Evolutionary conservation across 805 yeast species (phyloP).

Genomic region (Myxozyma mucilagina): DNA sequence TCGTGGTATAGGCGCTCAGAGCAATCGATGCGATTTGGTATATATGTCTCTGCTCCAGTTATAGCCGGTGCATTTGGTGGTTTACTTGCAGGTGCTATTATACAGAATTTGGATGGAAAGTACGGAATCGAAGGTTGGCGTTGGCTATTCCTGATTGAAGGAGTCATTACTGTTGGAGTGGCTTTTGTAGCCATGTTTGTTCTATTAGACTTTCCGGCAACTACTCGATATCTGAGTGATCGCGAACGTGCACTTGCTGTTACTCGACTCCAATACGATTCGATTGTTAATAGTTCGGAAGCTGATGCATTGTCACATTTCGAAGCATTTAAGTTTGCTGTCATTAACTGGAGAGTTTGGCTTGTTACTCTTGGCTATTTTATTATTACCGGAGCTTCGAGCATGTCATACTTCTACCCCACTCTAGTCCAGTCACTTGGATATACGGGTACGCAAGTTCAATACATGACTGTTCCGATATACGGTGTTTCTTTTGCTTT

Average conservation of each 20-base stretch:
- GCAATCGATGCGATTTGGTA: conserved; percentile 58
- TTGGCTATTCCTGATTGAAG: conserved; percentile 54
- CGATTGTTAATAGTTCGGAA: background rate
- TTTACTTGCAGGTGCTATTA: conserved; percentile 59
- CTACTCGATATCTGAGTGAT: conserved; percentile 1
- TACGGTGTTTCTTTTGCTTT: conserved; percentile 50
- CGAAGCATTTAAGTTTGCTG: conserved; percentile 11
- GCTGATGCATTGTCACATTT: background rate
- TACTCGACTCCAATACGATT: conserved; percentile 18
- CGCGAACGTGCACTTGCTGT: conserved; percentile 16
- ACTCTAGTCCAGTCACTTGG: conserved; percentile 17
- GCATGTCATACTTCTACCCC: conserved; percentile 20
- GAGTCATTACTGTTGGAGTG: conserved; percentile 13
- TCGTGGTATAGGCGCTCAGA: conserved; percentile 58
- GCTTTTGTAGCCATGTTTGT: conserved; percentile 1
- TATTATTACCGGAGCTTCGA: conserved; percentile 10
- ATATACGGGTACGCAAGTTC: conserved; percentile 67
- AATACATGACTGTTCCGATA: conserved; percentile 79
- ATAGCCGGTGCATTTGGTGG: conserved; percentile 64
- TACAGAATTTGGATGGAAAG: conserved; percentile 49
- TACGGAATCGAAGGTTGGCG: conserved; percentile 64
- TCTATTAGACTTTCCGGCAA: conserved; percentile 21
- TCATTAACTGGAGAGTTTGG: conserved; percentile 14
- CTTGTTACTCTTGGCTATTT: conserved; percentile 15
- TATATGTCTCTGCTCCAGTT: conserved; percentile 61